Conservation (phyloP, 768 basidiomycete species). For the Boletus bicolor region DNA sequence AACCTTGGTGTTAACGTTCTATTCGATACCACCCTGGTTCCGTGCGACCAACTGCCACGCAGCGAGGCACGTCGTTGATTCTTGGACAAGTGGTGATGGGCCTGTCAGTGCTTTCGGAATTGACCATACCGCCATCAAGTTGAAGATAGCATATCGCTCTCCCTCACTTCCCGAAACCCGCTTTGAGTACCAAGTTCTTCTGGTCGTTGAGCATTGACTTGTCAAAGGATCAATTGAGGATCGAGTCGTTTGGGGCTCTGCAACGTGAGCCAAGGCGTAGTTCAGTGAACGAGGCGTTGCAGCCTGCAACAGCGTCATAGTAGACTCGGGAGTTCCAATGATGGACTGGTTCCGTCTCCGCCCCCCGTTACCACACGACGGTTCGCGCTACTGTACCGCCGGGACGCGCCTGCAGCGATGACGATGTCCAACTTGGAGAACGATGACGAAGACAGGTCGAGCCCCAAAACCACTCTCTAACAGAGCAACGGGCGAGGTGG, state of each 20-base stretch:
- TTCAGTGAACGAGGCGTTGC: neutral
- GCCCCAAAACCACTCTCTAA: neutral
- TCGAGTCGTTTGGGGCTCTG: neutral
- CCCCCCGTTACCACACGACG: no score
- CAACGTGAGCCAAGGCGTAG: no score
- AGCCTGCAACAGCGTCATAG: neutral
- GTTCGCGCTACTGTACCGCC: no score
- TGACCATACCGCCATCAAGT: neutral
- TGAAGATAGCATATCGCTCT: no score
- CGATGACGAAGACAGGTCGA: neutral
- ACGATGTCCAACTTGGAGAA: neutral
- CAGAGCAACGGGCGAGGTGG: neutral
- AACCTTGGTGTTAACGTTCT: neutral
- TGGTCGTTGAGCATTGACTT: neutral
- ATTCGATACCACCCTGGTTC: neutral
- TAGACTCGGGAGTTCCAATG: neutral
- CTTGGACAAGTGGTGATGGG: neutral
- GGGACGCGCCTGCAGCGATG: no score
- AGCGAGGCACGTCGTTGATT: neutral
- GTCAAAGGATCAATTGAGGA: neutral
- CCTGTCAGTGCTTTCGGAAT: neutral
- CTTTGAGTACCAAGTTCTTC: neutral
- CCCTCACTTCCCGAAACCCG: neutral
- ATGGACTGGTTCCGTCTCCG: neutral
- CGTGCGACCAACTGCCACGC: slow-evolving; percentile 2